phyloP scores from a whole-genome alignment of 768 basidiomycete genomes.

The Hydnomerulius pinastri region DNA sequence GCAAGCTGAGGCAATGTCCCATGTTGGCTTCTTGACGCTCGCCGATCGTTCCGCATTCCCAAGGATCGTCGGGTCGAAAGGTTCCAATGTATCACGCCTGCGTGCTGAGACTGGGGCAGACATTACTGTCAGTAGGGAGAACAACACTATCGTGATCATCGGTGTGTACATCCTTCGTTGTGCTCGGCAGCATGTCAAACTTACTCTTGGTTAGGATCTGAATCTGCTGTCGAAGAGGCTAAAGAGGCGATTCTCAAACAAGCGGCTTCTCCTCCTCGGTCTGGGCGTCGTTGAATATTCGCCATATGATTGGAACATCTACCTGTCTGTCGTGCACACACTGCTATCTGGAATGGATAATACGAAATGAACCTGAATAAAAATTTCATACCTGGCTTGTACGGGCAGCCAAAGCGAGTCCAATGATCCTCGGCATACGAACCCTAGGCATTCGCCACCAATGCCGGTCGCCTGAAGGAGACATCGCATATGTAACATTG shows the following conservation, averaged over 20 bases:
- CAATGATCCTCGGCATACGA: no score
- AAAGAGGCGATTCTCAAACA: slow-evolving; percentile 76
- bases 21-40: slow-evolving; percentile 84
- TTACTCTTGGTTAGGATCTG: slow-evolving; percentile 52
- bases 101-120: slow-evolving; percentile 89
- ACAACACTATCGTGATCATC: slow-evolving; percentile 82
- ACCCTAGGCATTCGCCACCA: no score
- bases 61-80: slow-evolving; percentile 90
- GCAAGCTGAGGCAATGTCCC: slow-evolving; percentile 69
- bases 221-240: slow-evolving; percentile 66
- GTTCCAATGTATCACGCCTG: slow-evolving; percentile 85
- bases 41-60: slow-evolving; percentile 86
- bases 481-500: no score
- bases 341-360: slow-evolving; percentile 26
- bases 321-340: slow-evolving; percentile 26
- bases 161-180: slow-evolving; percentile 49
- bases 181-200: slow-evolving; percentile 1
- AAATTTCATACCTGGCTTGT: background rate
- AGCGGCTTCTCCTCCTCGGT: slow-evolving; percentile 34
- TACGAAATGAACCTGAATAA: slow-evolving; percentile 1
- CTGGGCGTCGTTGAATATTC: slow-evolving; percentile 21
- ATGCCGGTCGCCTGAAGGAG: no score
- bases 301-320: slow-evolving; percentile 19
- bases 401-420: no score
- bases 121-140: slow-evolving; percentile 88